Evolutionary conservation across 768 basidiomycete genomes (phyloP), one percentile per base, ranked within the genome.

Genomic region (Termitomyces sp.): DNA sequence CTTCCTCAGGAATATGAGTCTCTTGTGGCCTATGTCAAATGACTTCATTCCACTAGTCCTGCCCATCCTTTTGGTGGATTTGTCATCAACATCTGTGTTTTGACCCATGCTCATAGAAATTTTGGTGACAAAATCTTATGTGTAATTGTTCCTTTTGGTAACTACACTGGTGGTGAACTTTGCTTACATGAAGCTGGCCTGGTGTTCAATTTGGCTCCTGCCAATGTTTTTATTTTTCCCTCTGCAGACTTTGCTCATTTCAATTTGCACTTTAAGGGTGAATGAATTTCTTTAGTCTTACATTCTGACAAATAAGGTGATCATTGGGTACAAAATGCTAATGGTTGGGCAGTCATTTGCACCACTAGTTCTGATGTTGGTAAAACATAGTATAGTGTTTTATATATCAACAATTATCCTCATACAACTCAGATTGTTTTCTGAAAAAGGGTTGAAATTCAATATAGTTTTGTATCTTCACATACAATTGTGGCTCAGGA

Each of bases 1-100:
- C 46, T 69, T 5, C 69, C 69, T 1, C 57, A 65, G 0, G 64
- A 65, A 2, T 66, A 58, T 34, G 43, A 65, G 12, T 40, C 60
- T 18, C 51, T 72, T 4, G 47, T 53, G 2, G 64, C 64, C 4
- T 68, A 50, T 40, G 56, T 59, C 0, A 60, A 67, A 5, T 27
- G 33, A 18, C 65, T 64, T 2, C 71, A 69, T 5, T 60, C 50
- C 2, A 45, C 57, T 1, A 61, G 64, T 2, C 65, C 64, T 3
- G 59, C 57, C 0, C 61, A 66, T 45, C 69, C 69, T 1, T 72
- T 71, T 27, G 57, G 56, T 12, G 69, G 71, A 0, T 68, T 70
- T 47, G 62, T 68, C 0, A 27, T 70, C 18, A 71, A 71, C 30
- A 34, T 70, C 33, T 65, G 67, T 40, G 62, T 68, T 0, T 40